These are phyloP conservation scores for Luzula sylvatica DNA, from an alignment of 176 grass and related monocot genomes.

Conservation along the genomic window DNA sequence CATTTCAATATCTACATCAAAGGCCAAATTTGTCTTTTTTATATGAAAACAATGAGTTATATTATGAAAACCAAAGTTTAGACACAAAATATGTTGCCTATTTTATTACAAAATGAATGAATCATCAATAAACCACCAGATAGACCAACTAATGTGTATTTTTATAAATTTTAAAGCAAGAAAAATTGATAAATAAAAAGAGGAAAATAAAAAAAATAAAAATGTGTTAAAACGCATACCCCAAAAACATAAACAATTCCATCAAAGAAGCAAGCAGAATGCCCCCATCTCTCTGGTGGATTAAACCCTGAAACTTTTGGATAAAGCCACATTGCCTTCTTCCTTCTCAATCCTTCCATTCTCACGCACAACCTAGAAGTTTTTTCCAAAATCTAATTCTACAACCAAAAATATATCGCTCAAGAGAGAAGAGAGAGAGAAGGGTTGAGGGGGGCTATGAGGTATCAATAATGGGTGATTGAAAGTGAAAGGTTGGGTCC, in stretches of 20 bases:
- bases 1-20: neutral
- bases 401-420: neutral
- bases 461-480: constrained; percentile 26
- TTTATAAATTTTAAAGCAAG: neutral
- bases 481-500: constrained; percentile 53
- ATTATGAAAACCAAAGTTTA: too few relatives aligned
- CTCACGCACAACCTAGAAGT: neutral
- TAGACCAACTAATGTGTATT: neutral
- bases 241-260: constrained; percentile 75
- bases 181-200: constrained; percentile 1
- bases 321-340: constrained; percentile 95
- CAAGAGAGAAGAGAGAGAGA: constrained; percentile 1
- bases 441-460: constrained; percentile 25
- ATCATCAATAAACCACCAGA: neutral
- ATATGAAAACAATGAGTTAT: neutral
- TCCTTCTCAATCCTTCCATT: constrained; percentile 37
- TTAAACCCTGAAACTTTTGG: constrained; percentile 83
- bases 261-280: constrained; percentile 85
- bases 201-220: neutral
- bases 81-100: too few relatives aligned
- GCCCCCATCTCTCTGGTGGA: constrained; percentile 93
- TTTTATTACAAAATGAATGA: too few relatives aligned
- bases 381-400: neutral
- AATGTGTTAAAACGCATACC: constrained; percentile 30
- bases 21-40: neutral